A percentile compares a stretch with the other conserved stretches of the same genome.
Conservation (phyloP, 257 asterid genomes). For the Cordia subcordata region DNA sequence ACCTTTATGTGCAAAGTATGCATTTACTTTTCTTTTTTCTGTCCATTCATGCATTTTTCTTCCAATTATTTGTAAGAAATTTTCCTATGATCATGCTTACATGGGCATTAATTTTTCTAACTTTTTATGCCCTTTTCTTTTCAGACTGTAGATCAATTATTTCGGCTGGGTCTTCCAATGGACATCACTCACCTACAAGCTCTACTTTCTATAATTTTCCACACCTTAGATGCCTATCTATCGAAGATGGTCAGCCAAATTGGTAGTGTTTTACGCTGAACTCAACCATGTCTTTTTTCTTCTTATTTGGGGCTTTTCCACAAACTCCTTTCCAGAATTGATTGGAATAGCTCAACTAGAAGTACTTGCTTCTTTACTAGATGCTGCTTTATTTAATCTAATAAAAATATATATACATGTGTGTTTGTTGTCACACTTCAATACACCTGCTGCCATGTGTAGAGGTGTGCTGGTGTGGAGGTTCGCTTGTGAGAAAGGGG, state of each 20-base stretch:
- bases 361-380: not conserved
- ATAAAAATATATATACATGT: too few species aligned
- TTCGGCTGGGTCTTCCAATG: conserved; percentile 79
- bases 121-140: conserved; percentile 29
- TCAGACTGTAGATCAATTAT: conserved; percentile 97
- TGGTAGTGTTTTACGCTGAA: conserved; percentile 36
- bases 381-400: not conserved
- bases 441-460: too few species aligned
- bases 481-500: too few species aligned
- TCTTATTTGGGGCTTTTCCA: not conserved
- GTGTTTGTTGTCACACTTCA: too few species aligned
- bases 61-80: not conserved
- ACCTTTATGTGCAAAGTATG: too few species aligned
- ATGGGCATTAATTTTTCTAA: conserved; percentile 15
- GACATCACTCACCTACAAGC: conserved; percentile 97
- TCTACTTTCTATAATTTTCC: conserved; percentile 79
- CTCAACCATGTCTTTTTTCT: not conserved
- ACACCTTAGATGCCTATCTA: conserved; percentile 84
- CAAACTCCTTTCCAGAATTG: not conserved
- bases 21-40: too few species aligned
- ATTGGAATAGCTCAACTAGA: not conserved
- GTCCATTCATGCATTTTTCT: too few species aligned
- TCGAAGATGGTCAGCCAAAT: conserved; percentile 61
- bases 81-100: conserved; percentile 6
- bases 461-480: too few species aligned